These are phyloP conservation scores for Zygosaccharomyces bailii DNA, from an alignment of 805 yeast species.

Conservation along the genomic window DNA sequence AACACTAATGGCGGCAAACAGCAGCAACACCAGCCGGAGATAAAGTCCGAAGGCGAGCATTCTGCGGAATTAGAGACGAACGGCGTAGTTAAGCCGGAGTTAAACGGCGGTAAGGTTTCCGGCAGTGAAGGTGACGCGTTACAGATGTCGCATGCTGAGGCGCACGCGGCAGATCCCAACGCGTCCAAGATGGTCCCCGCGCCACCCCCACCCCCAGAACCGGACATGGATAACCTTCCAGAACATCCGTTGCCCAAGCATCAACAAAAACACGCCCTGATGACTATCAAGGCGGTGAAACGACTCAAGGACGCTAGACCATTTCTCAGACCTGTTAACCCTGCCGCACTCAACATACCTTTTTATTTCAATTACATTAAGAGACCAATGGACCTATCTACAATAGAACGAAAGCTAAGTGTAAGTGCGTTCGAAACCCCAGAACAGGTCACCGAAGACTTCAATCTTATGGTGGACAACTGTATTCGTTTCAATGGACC, in stretches of 20 bases:
- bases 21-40: conserved; percentile 8
- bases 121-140: too few relatives aligned
- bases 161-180: conserved; percentile 6
- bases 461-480: conserved; percentile 79
- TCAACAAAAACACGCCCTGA: conserved; percentile 74
- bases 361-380: conserved; percentile 78
- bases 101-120: too few relatives aligned
- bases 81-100: too few relatives aligned
- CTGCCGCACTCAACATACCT: conserved; percentile 82
- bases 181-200: conserved; percentile 47
- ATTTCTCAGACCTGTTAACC: conserved; percentile 86
- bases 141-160: not conserved
- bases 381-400: conserved; percentile 90
- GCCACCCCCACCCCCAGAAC: conserved; percentile 70
- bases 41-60: too few relatives aligned
- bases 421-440: conserved; percentile 70
- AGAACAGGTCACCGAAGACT: conserved; percentile 67
- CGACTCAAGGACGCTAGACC: conserved; percentile 91
- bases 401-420: conserved; percentile 77
- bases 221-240: conserved; percentile 68
- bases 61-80: too few relatives aligned
- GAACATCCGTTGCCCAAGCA: conserved; percentile 69
- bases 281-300: conserved; percentile 80
- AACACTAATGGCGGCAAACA: conserved; percentile 4
- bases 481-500: conserved; percentile 84